Evolutionary conservation across 2,329 filamentous ascomycete species (phyloP), one percentile per base, ranked within the genome.

Genomic region (Diaporthe batatas): DNA sequence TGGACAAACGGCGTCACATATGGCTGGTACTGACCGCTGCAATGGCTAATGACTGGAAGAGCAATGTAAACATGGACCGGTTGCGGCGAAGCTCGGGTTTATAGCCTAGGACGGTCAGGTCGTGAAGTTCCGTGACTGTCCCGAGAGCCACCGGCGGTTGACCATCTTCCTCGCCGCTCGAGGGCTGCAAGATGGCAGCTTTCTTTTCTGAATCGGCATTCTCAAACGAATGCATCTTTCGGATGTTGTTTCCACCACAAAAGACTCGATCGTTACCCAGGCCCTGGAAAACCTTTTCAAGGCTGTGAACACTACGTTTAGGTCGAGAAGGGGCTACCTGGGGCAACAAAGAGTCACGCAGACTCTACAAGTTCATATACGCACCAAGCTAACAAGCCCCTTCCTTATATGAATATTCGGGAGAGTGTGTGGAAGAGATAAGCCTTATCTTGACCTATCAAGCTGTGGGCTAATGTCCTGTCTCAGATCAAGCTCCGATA

Each of bases 1-100:
- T 39, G 23, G 16, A 1, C 11, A 62, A 2, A 25, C 12, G 42
- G 14, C 23, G 51, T 10, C 12, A 53, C 10, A 1, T 2, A 8
- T 14, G 49, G 49, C 5, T 47, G 16, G 7, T 12, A 72, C 79
- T 73, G 75, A 83, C 81, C 25, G 89, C 89, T 39, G 89, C 88
- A 39, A 91, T 91, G 29, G 89, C 88, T 10, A 91, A 81, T 0
- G 87, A 87, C 79, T 91, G 89, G 78, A 91, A 91, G 16, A 91
- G 82, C 1, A 92, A 81, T 0, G 89, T 91, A 75, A 87, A 84
- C 76, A 91, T 85, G 0, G 89, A 91, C 42, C 90, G 85, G 75
- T 91, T 91, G 29, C 89, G 86, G 25, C 79, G 82, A 23, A 92
- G 81, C 77, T 90, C 88, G 6, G 87, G 85, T 72, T 84, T 87